Evolutionary conservation across 2,329 filamentous ascomycete species (phyloP), one percentile per base, ranked within the genome.

Genomic region (Cytospora paraplurivora): DNA sequence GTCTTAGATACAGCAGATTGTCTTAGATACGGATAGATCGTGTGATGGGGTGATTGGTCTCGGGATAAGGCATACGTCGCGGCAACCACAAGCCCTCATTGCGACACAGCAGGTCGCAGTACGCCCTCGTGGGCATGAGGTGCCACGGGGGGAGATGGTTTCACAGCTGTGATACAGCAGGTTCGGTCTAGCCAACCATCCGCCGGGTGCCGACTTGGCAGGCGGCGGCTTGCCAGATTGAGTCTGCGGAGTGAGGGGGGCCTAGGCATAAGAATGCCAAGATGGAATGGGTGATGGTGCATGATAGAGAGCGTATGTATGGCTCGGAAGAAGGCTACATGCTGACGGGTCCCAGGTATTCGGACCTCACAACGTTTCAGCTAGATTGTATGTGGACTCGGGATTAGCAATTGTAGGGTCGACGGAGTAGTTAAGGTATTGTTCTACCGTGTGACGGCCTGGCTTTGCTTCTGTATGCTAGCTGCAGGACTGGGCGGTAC

Each of bases 71-170:
- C 19, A 21, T 37, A 52, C 12, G 37, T 44, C 27, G 27, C 52
- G 52, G 52, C 52, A 27, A 54, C 33, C 12, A 33, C 52, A 47
- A 37, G 52, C 52, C 52, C n/a, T 15, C 35, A 13, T 54, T 35
- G 52, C 52, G 8, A 21, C 52, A 54, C 52, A 37, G 12, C 52
- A 37, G 33, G 52, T n/a, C 19, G 32, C 17, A 32, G 47, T 19
- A 38, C 32, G 38, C 58, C 58, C 38, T 35, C 21, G 58, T 44
- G 51, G 58, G 19, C 51, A 27, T 37, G 10, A 19, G 52, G 52
- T 21, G 33, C 7, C 33, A 54, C 52, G 19, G 52, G n/a, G 51
- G 52, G 15, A 8, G 6, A 12, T 33, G 17, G 32, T 47, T 19
- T 47, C 44, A 21, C 17, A 44, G 13, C 17, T 21, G 52, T 54